A percentile compares a stretch with the other conserved stretches of the same genome.
Conservation (phyloP, 2,329 filamentous ascomycete species). For the Ophiosphaerella herpotricha region DNA sequence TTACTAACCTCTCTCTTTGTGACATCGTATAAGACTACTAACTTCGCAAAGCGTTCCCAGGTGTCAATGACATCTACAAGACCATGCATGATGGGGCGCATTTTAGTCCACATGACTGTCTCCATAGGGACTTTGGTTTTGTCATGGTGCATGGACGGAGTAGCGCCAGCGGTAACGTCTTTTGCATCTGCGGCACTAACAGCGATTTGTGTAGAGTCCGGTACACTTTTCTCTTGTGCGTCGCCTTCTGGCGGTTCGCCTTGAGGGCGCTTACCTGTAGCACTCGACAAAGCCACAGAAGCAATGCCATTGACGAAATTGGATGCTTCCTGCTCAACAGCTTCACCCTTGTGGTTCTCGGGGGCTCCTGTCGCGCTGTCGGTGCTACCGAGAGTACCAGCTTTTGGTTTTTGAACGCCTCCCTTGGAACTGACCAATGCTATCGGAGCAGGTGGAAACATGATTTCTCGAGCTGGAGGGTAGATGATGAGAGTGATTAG, state of each 20-base stretch:
- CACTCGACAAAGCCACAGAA: conserved; percentile 73
- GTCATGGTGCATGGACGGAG: conserved; percentile 62
- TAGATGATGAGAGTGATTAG: conserved; percentile 69
- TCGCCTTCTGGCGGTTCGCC: conserved; percentile 58
- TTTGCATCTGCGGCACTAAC: conserved; percentile 60
- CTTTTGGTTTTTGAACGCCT: conserved; percentile 75
- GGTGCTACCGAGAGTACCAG: conserved; percentile 75
- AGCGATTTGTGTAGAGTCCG: conserved; percentile 65
- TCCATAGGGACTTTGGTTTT: conserved; percentile 81
- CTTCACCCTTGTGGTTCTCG: conserved; percentile 81
- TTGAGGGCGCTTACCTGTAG: conserved; percentile 76
- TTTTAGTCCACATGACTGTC: conserved; percentile 75
- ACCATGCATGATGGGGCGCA: conserved; percentile 72
- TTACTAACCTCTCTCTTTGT: too few relatives aligned
- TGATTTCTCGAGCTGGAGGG: conserved; percentile 62
- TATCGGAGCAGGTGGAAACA: conserved; percentile 80
- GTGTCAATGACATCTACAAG: conserved; percentile 64
- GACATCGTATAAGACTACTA: conserved; percentile 34
- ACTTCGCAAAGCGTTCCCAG: conserved; percentile 68
- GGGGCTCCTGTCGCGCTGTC: conserved; percentile 81
- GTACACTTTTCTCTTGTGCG: conserved; percentile 57
- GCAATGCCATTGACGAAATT: conserved; percentile 79
- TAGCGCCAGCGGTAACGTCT: conserved; percentile 57
- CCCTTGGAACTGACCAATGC: conserved; percentile 72
- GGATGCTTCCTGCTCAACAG: conserved; percentile 79